Percentiles rank a stretch among this genome's conserved stretches.
These are phyloP conservation scores for Suillus alpinus DNA, from an alignment of 768 basidiomycete species.

Conservation along the genomic window DNA sequence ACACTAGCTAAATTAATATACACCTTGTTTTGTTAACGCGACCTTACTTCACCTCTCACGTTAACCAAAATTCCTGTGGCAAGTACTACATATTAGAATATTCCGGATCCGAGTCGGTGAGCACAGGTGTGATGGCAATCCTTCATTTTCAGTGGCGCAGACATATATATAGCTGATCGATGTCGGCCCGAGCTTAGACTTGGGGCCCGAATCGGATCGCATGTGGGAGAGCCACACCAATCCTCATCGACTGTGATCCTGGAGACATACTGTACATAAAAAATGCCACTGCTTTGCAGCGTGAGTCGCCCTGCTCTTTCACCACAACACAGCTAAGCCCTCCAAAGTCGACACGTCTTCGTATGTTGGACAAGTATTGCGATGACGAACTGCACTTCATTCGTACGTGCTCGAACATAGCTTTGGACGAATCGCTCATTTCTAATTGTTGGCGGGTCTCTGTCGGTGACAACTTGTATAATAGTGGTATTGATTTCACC, in stretches of 20 bases:
- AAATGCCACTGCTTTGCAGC: constrained; percentile 1
- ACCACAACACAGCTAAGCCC: neutral
- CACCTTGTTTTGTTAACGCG: neutral
- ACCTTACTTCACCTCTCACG: too few relatives aligned
- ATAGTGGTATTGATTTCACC: neutral
- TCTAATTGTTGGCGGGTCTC: neutral
- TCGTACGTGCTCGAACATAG: neutral
- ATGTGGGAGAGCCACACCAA: too few relatives aligned
- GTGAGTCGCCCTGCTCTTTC: neutral
- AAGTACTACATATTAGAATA: too few relatives aligned
- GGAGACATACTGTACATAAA: neutral
- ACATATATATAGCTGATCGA: too few relatives aligned
- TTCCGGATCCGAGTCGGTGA: too few relatives aligned
- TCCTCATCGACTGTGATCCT: neutral
- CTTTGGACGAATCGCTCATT: too few relatives aligned
- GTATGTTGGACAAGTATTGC: neutral
- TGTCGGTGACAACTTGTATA: neutral
- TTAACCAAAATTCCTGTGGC: too few relatives aligned
- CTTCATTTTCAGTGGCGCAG: too few relatives aligned
- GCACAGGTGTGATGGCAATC: too few relatives aligned
- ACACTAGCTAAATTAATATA: neutral
- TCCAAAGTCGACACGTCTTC: neutral
- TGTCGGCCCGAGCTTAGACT: too few relatives aligned
- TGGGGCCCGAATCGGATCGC: too few relatives aligned
- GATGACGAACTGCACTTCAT: neutral